phyloP scores from a whole-genome alignment of 768 basidiomycete species.

The Kwoniella botswanensis region DNA sequence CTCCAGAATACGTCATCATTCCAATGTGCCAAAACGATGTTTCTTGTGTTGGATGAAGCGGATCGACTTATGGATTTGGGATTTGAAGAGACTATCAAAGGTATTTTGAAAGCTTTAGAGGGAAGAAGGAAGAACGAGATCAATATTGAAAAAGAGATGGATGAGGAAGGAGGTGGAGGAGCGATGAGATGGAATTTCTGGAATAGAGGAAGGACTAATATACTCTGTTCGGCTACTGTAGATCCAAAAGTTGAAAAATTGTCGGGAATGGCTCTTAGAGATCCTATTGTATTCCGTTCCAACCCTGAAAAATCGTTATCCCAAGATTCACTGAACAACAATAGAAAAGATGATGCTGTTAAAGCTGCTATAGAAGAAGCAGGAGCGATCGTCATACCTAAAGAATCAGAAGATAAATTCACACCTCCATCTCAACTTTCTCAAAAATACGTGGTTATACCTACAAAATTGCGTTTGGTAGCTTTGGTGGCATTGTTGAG shows the following conservation, averaged over 20 bases:
- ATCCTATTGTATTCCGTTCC: slow-evolving; percentile 84
- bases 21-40: slow-evolving; percentile 88
- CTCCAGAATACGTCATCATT: slow-evolving; percentile 93
- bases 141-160: slow-evolving; percentile 62
- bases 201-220: slow-evolving; percentile 69
- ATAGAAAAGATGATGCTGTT: slow-evolving; percentile 30
- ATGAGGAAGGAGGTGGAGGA: slow-evolving; percentile 53
- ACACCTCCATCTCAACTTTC: slow-evolving; percentile 91
- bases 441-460: slow-evolving; percentile 87
- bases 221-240: slow-evolving; percentile 96
- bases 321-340: slow-evolving; percentile 17
- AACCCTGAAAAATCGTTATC: slow-evolving; percentile 61
- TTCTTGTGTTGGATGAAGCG: slow-evolving; percentile 96
- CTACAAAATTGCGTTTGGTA: slow-evolving; percentile 92
- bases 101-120: slow-evolving; percentile 84
- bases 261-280: slow-evolving; percentile 76
- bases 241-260: slow-evolving; percentile 92
- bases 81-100: slow-evolving; percentile 92
- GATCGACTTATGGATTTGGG: slow-evolving; percentile 98
- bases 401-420: slow-evolving; percentile 64
- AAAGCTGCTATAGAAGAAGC: slow-evolving; percentile 34
- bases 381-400: slow-evolving; percentile 40
- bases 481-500: slow-evolving; percentile 84
- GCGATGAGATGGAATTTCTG: slow-evolving; percentile 56
- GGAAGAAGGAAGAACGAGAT: slow-evolving; percentile 76